Base-by-base conservation (phyloP, 768 basidiomycete species). In the Candolleomyces eurysporus region DNA sequence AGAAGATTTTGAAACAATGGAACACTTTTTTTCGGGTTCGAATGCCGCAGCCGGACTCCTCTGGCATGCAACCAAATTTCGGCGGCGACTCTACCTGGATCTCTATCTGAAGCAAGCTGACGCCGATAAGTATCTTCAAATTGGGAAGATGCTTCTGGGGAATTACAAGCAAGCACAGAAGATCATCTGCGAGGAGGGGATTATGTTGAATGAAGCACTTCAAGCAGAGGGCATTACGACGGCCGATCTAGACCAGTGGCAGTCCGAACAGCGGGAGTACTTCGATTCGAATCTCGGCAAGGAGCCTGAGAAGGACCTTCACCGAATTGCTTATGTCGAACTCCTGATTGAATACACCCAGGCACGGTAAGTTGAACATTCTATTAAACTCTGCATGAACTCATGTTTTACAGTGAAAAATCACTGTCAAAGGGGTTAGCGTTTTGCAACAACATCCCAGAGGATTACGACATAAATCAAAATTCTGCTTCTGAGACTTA, bases 321-420 rank as follows among this genome's bases (percentile, higher is more conserved):
- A 69, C 57, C 65, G 65, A 6, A 65, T 74, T n/a, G 68, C 68
- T 6, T 76, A 78, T 62, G 72, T 74, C 1, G 72, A 74, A 62
- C 64, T 70, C 5, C 65, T 76, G 2, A 60, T 72, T 26, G 32
- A 54, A 56, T 5, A 30, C 21, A 31, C 31, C 6, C 32, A 50
- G 13, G 46, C 46, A 17, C 14, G 39, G 46, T 51, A 45, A 50
- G 46, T 26, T 43, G 42, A 59, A 11, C 31, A 19, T 13, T 32
- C 4, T 48, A 39, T 19, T 21, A 30, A 26, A 5, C 10, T 10
- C 22, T 22, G 31, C 19, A 22, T 9, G 6, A 52, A 52, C 30
- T 16, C 11, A 52, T 32, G n/a, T n/a, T n/a, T 32, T 31, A 26
- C 50, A 52, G 50, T 6, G 5, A 5, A 9, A 9, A 11, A 10